Evolutionary conservation across 2,329 filamentous ascomycete species (phyloP).

Genomic region (Colletotrichum phormii): DNA sequence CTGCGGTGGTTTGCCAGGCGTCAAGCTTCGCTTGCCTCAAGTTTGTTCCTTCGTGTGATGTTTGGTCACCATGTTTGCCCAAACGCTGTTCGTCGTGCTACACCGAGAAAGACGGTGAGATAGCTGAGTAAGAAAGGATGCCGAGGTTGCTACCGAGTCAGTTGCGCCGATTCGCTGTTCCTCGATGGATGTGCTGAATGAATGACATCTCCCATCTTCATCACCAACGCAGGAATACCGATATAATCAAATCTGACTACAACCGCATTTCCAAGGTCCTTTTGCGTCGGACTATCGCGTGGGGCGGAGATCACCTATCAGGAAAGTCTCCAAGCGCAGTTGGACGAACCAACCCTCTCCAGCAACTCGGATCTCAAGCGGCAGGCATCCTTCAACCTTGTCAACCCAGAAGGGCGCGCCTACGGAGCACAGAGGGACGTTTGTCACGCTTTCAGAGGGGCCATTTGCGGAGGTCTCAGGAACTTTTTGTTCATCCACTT

Average conservation of each 20-base stretch:
- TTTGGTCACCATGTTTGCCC: background rate
- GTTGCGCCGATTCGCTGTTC: background rate
- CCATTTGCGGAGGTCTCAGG: slow-evolving; percentile 4
- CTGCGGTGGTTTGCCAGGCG: background rate
- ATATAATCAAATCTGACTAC: background rate
- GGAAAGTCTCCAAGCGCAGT: slow-evolving; percentile 6
- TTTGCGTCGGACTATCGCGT: slow-evolving; percentile 17
- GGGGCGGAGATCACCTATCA: background rate
- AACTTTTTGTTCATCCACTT: slow-evolving; percentile 22
- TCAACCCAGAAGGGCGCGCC: background rate
- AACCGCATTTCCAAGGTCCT: background rate
- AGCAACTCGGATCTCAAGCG: slow-evolving; percentile 14
- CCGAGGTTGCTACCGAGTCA: slow-evolving; percentile 26
- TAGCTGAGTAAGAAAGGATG: background rate
- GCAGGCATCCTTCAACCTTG: background rate
- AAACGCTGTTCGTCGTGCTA: background rate
- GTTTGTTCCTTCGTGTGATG: background rate
- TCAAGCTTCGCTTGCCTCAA: background rate
- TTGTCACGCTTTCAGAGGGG: background rate
- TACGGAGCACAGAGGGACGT: slow-evolving; percentile 3
- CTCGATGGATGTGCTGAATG: background rate
- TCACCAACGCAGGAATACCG: background rate
- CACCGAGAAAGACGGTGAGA: background rate
- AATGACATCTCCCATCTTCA: background rate
- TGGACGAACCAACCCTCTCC: slow-evolving; percentile 13